Evolutionary conservation across 78 protist species (phyloP).

Genomic region (Creolimax fragrantissima): DNA sequence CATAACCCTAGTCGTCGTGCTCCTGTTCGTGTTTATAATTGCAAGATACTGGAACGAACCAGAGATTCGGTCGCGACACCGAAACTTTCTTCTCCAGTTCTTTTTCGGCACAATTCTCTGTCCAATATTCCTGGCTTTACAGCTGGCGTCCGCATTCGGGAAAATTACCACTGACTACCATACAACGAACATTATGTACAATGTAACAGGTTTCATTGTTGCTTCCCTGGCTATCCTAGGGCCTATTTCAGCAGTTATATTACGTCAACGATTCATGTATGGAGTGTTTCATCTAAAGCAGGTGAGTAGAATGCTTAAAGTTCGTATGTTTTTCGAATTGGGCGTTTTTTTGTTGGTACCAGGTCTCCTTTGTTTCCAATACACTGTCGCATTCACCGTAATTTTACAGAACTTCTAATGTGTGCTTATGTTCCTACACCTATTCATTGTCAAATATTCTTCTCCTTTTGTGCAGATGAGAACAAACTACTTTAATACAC

Average conservation of each 20-base stretch:
- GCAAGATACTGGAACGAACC: not conserved
- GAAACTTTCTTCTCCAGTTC: not conserved
- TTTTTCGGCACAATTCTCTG: not conserved
- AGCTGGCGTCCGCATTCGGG: not conserved
- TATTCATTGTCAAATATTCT: no score
- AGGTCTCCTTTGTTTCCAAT: no score
- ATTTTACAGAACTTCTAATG: no score
- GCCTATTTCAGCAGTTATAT: not conserved
- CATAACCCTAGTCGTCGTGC: not conserved
- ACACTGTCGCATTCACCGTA: no score
- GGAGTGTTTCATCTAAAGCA: not conserved
- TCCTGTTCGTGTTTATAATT: not conserved
- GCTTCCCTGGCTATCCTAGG: not conserved
- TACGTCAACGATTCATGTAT: not conserved
- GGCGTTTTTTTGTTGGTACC: no score
- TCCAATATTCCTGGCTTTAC: not conserved
- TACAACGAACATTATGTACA: not conserved
- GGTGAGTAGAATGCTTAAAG: no score
- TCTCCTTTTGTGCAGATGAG: not conserved
- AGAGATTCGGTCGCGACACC: not conserved
- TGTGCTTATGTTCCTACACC: no score
- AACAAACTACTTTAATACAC: not conserved
- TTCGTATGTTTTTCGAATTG: no score
- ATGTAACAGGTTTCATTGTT: not conserved
- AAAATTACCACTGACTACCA: not conserved